Conservation (phyloP, 169 alveolate genomes). For the Pseudocohnilembus persalinus region DNA sequence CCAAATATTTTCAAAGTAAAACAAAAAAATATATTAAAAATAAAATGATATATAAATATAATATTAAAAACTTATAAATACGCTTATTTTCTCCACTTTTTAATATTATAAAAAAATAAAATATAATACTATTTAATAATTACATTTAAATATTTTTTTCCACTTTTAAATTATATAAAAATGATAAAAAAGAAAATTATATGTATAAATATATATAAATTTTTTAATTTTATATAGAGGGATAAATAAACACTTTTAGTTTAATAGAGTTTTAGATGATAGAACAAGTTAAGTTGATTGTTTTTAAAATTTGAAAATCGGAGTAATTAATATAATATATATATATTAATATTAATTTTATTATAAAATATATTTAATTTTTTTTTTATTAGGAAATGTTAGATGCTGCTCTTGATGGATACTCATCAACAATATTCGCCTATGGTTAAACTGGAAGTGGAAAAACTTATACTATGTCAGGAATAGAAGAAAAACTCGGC, state of each 20-base stretch:
- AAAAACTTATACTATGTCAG: conserved; percentile 76
- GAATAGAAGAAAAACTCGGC: conserved; percentile 80
- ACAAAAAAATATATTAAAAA: too few species aligned
- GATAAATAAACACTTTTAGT: conserved; percentile 50
- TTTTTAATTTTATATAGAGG: conserved; percentile 28
- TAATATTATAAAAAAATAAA: too few species aligned
- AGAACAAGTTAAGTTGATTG: conserved; percentile 53
- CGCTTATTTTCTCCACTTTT: too few species aligned
- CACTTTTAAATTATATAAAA: not conserved
- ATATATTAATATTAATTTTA: not conserved
- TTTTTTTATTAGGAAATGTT: conserved; percentile 20
- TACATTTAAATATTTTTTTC: not conserved
- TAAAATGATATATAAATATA: too few species aligned
- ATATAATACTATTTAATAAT: too few species aligned
- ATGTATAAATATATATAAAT: not conserved
- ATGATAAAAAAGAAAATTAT: not conserved
- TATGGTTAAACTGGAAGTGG: conserved; percentile 83
- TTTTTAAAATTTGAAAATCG: conserved; percentile 47
- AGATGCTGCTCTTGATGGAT: conserved; percentile 53
- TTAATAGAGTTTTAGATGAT: conserved; percentile 61
- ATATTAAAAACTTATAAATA: too few species aligned
- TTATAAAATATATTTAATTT: not conserved
- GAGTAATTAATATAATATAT: conserved; percentile 17
- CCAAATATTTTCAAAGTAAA: conserved; percentile 37
- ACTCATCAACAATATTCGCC: conserved; percentile 71